phyloP scores from a whole-genome alignment of 805 yeast genomes.

The Yarrowia keelungensis region DNA sequence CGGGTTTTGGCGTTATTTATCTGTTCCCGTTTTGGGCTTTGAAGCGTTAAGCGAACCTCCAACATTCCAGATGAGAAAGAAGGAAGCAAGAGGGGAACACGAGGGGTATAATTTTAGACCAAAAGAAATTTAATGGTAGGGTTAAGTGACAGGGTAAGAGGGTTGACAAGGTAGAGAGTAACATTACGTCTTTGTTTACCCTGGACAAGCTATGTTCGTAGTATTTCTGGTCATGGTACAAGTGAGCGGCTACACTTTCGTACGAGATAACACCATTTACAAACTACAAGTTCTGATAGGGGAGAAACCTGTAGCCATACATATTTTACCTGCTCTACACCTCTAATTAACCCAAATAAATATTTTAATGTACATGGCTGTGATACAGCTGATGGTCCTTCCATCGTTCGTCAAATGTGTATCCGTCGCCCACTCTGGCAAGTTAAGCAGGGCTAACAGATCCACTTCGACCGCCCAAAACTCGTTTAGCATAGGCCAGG shows the following conservation, averaged over 20 bases:
- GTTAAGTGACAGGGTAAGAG: too few species aligned
- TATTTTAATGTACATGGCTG: conserved; percentile 32
- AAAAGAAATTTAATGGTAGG: neutral
- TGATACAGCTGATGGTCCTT: conserved; percentile 4
- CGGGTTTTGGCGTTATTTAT: conserved; percentile 17
- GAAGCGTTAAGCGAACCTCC: neutral
- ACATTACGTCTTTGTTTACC: too few species aligned
- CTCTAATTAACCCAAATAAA: conserved; percentile 21
- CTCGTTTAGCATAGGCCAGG: conserved; percentile 38
- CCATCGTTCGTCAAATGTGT: too few species aligned
- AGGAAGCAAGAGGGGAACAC: neutral
- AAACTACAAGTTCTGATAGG: too few species aligned
- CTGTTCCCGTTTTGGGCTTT: conserved; percentile 10
- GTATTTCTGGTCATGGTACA: too few species aligned
- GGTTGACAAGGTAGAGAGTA: too few species aligned
- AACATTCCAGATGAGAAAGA: conserved; percentile 4
- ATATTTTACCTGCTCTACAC: neutral
- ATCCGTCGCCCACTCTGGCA: neutral
- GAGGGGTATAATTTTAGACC: conserved; percentile 1
- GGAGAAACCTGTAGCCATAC: too few species aligned
- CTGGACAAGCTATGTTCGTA: too few species aligned
- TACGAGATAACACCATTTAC: too few species aligned
- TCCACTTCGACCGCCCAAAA: conserved; percentile 20
- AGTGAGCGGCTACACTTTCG: too few species aligned
- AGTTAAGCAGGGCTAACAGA: conserved; percentile 17